Base-by-base conservation (phyloP, 176 grass and related monocot genomes). In the Lolium multiflorum region DNA sequence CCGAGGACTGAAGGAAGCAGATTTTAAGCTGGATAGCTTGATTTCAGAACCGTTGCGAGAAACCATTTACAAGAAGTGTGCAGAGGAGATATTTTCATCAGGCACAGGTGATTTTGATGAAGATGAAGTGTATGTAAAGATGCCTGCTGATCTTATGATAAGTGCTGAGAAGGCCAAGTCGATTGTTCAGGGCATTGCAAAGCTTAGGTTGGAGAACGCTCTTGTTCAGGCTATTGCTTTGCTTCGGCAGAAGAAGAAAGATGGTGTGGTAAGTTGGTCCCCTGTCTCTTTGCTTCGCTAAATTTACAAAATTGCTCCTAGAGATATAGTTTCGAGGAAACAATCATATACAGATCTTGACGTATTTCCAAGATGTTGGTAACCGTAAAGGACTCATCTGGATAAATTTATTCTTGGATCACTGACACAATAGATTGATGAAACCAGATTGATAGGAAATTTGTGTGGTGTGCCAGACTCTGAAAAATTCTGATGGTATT, bases 61-160 rank as follows among this genome's bases (percentile, higher is more conserved):
- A 83, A 99, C 31, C 46, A 94, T 99, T 76, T 99, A 93, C 66
- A 96, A 59, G 47, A 99, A 94, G 75, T 44, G 89, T 73, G 89
- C 90, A 24, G 94, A 96, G 83, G 92, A 96, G 72, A 89, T 94
- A 54, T 96, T 99, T 88, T 92, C 93, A 22, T 94, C 90, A 26
- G 97, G 97, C 22, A 96, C 89, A 62, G 97, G 94, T 26, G 94
- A 92, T 71, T 99, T 99, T 54, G 85, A 99, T 78, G 97, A 93
- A 81, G 86, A 83, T 25, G 92, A 96, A 81, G 82, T 99, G 24
- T 99, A 91, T 59, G 89, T 91, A 72, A 93, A 90, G 66, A 79
- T 99, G 25, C 93, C 97, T 41, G 89, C 81, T 81, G 94, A 99
- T 78, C 94, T 99, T 24, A 90, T 90, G 76, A 96, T 99, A 61